A percentile compares a stretch with the other conserved stretches of the same genome.
phyloP scores from a whole-genome alignment of 352 stramenopile genomes.

The Globisporangium lucens region DNA sequence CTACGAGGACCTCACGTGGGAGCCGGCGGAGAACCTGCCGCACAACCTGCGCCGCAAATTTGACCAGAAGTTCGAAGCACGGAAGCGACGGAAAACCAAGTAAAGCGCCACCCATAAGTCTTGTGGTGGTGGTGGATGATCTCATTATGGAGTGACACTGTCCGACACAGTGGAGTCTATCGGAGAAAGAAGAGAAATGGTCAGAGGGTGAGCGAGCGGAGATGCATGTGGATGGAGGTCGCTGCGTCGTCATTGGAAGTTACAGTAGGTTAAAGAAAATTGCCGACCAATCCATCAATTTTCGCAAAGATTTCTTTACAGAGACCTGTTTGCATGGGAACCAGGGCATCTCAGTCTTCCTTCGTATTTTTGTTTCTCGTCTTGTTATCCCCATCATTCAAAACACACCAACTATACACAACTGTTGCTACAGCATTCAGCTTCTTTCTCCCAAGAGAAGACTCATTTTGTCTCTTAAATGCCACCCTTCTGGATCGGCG shows the following conservation, averaged over 20 bases:
- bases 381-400: not conserved
- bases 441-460: not conserved
- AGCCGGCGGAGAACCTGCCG: slow-evolving; percentile 70
- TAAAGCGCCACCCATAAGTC: not conserved
- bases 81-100: slow-evolving; percentile 14
- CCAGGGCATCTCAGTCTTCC: not conserved
- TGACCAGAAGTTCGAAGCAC: slow-evolving; percentile 64
- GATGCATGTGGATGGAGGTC: not conserved
- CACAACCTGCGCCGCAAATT: slow-evolving; percentile 80
- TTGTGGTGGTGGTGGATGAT: not conserved
- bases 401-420: slow-evolving; percentile 6
- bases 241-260: not conserved
- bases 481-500: slow-evolving; percentile 70
- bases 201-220: not conserved
- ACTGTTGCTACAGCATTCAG: not conserved
- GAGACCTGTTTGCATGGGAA: not conserved
- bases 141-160: not conserved
- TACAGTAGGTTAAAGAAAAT: not conserved
- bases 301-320: not conserved
- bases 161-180: not conserved
- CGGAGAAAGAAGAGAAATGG: not conserved
- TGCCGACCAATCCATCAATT: not conserved
- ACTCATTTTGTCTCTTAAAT: slow-evolving; percentile 22
- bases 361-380: not conserved
- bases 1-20: slow-evolving; percentile 80